phyloP scores from a whole-genome alignment of 139 green algal genomes.

The Gonium pectorale region DNA sequence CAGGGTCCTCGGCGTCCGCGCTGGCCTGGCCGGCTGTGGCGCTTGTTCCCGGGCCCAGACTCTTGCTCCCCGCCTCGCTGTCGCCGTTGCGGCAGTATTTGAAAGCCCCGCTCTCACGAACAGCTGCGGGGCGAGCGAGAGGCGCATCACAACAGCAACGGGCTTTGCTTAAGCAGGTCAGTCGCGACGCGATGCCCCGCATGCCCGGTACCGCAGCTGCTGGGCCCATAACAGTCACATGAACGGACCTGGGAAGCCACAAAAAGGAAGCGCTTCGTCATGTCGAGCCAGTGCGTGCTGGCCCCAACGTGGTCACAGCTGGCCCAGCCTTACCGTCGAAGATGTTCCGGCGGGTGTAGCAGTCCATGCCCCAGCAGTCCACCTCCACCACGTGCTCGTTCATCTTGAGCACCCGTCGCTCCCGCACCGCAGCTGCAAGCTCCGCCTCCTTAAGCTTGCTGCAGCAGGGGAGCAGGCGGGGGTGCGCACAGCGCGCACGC shows the following conservation, averaged over 20 bases:
- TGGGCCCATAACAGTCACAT: no score
- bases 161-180: no score
- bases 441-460: conserved; percentile 42
- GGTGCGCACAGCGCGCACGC: no score
- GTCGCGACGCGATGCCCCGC: no score
- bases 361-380: conserved; percentile 90
- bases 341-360: conserved; percentile 86
- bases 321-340: conserved; percentile 63
- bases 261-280: no score
- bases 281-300: no score
- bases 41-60: conserved; percentile 2
- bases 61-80: conserved; percentile 2
- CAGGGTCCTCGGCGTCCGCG: background rate
- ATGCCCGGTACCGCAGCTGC: no score
- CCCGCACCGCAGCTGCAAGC: conserved; percentile 43
- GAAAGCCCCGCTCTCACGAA: conserved; percentile 52
- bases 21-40: background rate
- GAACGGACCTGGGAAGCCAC: no score
- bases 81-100: conserved; percentile 47
- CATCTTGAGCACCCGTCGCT: conserved; percentile 58
- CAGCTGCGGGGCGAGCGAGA: conserved; percentile 29
- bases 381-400: conserved; percentile 77
- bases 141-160: no score
- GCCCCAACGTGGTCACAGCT: background rate
- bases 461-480: no score